These are phyloP conservation scores for Theobroma cacao DNA, from an alignment of 345 rosid genomes.

Conservation along the genomic window DNA sequence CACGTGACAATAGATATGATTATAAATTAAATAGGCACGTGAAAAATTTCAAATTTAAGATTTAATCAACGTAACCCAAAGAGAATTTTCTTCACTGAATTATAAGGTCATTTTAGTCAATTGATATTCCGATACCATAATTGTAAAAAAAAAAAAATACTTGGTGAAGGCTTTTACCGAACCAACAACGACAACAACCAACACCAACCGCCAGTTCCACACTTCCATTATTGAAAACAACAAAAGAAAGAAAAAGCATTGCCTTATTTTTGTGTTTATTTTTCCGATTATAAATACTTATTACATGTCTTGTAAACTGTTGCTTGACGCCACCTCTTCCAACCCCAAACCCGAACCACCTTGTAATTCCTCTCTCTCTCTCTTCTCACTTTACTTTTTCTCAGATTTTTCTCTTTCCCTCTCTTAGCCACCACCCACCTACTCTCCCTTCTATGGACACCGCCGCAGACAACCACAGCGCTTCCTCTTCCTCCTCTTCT, in stretches of 20 bases:
- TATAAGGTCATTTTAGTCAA: too few relatives aligned
- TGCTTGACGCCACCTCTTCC: constrained; percentile 16
- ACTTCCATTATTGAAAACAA: not conserved
- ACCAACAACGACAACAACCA: not conserved
- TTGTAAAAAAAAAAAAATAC: too few relatives aligned
- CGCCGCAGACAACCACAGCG: constrained; percentile 28
- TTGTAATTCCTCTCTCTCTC: not conserved
- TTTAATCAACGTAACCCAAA: too few relatives aligned
- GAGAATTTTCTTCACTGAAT: too few relatives aligned
- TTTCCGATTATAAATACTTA: not conserved
- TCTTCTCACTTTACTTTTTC: not conserved
- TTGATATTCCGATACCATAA: too few relatives aligned
- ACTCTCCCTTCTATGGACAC: constrained; percentile 33
- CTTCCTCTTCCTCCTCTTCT: constrained; percentile 44
- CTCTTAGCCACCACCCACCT: not conserved
- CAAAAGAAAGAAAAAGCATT: not conserved
- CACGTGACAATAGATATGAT: too few relatives aligned
- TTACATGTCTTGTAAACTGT: not conserved
- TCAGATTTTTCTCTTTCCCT: not conserved
- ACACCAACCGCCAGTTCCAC: not conserved
- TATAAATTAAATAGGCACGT: too few relatives aligned
- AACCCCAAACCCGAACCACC: not conserved
- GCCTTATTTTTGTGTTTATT: not conserved
- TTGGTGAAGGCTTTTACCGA: not conserved
- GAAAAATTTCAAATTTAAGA: too few relatives aligned